phyloP scores from a whole-genome alignment of 768 basidiomycete genomes.

The Boletus subparvulus region DNA sequence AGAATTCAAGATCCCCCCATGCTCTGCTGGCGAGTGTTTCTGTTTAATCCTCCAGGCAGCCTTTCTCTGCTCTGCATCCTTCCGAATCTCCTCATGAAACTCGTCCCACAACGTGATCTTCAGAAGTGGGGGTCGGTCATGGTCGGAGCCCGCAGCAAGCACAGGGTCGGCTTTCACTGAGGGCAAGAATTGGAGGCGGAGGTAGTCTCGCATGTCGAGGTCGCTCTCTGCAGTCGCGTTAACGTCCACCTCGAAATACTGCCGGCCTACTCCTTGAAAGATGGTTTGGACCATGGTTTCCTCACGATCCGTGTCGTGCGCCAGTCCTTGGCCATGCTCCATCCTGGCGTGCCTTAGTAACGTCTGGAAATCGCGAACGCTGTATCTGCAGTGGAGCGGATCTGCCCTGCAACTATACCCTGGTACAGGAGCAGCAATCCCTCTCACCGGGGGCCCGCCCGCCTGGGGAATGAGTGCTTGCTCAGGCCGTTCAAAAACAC shows the following conservation, averaged over 20 bases:
- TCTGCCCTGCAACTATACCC: conserved; percentile 1
- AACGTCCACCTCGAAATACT: neutral
- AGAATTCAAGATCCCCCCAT: neutral
- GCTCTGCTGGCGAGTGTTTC: neutral
- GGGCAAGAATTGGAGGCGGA: neutral
- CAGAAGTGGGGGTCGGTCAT: neutral
- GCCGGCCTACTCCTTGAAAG: neutral
- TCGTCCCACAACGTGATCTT: neutral
- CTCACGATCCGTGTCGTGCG: neutral
- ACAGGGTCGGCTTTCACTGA: neutral
- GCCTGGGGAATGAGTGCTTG: too few relatives aligned
- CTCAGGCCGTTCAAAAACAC: too few relatives aligned
- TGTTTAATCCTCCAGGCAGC: neutral
- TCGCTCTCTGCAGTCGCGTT: neutral
- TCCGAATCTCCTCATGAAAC: neutral
- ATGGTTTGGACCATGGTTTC: neutral
- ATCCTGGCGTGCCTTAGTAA: neutral
- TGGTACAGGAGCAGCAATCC: too few relatives aligned
- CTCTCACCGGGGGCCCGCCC: too few relatives aligned
- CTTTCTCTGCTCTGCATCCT: neutral
- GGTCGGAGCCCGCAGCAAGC: neutral
- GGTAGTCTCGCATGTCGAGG: neutral
- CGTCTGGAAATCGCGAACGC: neutral
- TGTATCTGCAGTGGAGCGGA: conserved; percentile 2
- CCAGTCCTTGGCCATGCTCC: neutral